Evolutionary conservation across 2,329 filamentous ascomycete genomes (phyloP).

Genomic region (Pyrenochaeta sp.): DNA sequence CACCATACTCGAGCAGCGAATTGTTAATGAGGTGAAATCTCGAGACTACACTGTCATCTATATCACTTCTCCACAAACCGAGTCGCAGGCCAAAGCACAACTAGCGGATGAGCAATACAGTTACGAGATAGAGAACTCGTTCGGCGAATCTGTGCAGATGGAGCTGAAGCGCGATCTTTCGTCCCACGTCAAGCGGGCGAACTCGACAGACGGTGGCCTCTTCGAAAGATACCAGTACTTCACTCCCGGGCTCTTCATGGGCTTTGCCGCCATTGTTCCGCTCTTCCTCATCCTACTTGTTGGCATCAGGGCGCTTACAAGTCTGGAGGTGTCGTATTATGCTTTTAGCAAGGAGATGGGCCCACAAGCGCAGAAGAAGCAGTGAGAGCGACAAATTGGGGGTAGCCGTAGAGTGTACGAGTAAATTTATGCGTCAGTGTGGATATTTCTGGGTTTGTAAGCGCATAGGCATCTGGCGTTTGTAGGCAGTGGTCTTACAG

Average conservation of each 20-base stretch:
- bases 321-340: conserved; percentile 88
- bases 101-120: conserved; percentile 28
- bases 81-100: conserved; percentile 32
- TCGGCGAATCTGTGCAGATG: conserved; percentile 70
- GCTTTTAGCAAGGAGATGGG: conserved; percentile 98
- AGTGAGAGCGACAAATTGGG: conserved; percentile 51
- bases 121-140: conserved; percentile 73
- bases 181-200: conserved; percentile 37
- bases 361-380: conserved; percentile 84
- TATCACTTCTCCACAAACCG: conserved; percentile 66
- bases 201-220: conserved; percentile 53
- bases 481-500: conserved; percentile 2
- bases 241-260: conserved; percentile 91
- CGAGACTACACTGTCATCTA: conserved; percentile 78
- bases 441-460: conserved; percentile 20
- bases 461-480: conserved; percentile 28
- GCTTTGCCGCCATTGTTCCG: conserved; percentile 73
- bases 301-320: conserved; percentile 77
- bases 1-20: conserved; percentile 29
- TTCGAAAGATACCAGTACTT: conserved; percentile 97
- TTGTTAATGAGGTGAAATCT: conserved; percentile 51
- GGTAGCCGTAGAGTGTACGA: background rate
- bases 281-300: conserved; percentile 81
- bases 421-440: conserved; percentile 8
- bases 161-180: conserved; percentile 75